Base-by-base conservation (phyloP, 2,329 filamentous ascomycete genomes). In the Fusarium austroafricanum region DNA sequence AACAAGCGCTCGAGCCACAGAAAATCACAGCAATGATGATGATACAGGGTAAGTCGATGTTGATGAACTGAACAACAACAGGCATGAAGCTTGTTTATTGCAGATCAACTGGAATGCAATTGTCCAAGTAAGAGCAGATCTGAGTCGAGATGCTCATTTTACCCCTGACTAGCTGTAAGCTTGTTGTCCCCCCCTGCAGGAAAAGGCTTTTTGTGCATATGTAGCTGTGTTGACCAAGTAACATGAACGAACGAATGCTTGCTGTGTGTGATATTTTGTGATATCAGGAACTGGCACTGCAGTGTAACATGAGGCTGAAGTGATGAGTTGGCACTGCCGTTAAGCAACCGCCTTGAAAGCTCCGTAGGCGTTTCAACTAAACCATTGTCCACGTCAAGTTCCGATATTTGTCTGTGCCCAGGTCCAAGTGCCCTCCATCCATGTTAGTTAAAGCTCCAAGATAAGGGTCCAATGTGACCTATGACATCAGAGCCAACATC, bases 181-280 rank as follows among this genome's bases (percentile, higher is more conserved):
- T 42, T 47, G 23, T 10, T 37, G 29, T 28, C 33, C 33, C 21
- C 42, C 54, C 46, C 42, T 66, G 49, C 33, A 59, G 23, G 26
- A 39, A 29, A 38, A 64, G 39, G 20, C 28, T 29, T n/a, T n/a
- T 33, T 39, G 20, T 39, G 21, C 35, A 21, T 31, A 42, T 46
- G 45, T 58, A 12, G 10, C 23, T 23, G n/a, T 53, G 45, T 64
- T 53, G 60, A 35, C 61, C 61, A 63, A 56, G 60, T 53, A 60
- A 59, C 53, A 42, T 28, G 29, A 31, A 31, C n/a, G 9, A 37
- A 26, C 14, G 18, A 47, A 44, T 42, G 28, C 21, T 37, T 31
- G 12, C 12, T 23, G 29, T 31, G 29, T 31, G 55, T 44, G 31
- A 44, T 29, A 44, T 21, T 10, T 7, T 14, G 23, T 29, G 42